phyloP scores from a whole-genome alignment of 805 yeast species.

The Candida easanensis region DNA sequence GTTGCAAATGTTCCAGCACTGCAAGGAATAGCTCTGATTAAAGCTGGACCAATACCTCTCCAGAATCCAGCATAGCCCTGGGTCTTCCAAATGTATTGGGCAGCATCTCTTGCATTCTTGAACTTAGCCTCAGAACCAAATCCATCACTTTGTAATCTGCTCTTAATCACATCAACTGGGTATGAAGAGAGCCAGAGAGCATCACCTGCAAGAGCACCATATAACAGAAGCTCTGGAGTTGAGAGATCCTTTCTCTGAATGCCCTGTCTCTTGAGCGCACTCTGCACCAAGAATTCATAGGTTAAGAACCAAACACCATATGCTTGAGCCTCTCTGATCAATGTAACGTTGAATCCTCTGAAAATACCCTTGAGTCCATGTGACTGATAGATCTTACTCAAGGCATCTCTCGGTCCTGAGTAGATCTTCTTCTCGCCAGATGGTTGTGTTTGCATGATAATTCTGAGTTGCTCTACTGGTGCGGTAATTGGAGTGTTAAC shows the following conservation, averaged over 20 bases:
- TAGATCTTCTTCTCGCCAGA: slow-evolving; percentile 39
- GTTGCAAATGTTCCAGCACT: slow-evolving; percentile 77
- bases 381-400: slow-evolving; percentile 62
- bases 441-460: slow-evolving; percentile 80
- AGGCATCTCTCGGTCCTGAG: slow-evolving; percentile 80
- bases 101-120: slow-evolving; percentile 39
- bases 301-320: slow-evolving; percentile 87
- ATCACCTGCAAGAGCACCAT: slow-evolving; percentile 90
- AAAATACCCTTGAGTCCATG: slow-evolving; percentile 83
- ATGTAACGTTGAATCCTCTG: slow-evolving; percentile 81
- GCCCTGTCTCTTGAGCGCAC: slow-evolving; percentile 33
- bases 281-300: slow-evolving; percentile 80
- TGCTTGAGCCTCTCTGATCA: slow-evolving; percentile 82
- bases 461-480: slow-evolving; percentile 94
- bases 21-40: slow-evolving; percentile 60
- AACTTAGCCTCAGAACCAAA: slow-evolving; percentile 45
- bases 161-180: slow-evolving; percentile 90
- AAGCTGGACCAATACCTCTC: slow-evolving; percentile 60
- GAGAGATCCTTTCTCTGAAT: slow-evolving; percentile 67
- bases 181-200: slow-evolving; percentile 81
- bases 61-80: slow-evolving; percentile 55
- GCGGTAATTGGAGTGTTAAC: slow-evolving; percentile 88
- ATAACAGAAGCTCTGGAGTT: slow-evolving; percentile 79
- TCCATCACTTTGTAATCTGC: slow-evolving; percentile 71
- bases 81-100: slow-evolving; percentile 25